These are phyloP conservation scores for Castanea crenata DNA, from an alignment of 306 rosid species.

Conservation along the genomic window DNA sequence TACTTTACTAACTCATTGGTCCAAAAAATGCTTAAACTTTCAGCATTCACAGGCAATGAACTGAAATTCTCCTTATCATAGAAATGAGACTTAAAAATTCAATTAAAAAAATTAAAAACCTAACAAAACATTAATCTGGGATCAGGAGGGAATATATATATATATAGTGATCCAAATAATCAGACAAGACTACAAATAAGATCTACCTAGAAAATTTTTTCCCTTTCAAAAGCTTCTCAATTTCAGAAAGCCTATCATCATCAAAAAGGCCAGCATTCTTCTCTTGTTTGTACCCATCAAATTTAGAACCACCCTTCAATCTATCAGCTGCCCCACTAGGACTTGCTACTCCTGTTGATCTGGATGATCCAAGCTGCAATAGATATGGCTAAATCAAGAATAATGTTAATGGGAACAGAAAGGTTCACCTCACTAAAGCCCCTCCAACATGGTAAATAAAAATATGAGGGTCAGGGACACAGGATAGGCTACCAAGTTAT, in stretches of 20 bases:
- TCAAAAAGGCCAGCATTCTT: conserved; percentile 4
- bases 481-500: not conserved
- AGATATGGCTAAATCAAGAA: conserved; percentile 10
- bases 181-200: not conserved
- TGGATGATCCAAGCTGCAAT: conserved; percentile 28
- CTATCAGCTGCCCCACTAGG: conserved; percentile 22
- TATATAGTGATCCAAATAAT: not conserved
- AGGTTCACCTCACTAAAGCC: not conserved
- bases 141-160: not conserved
- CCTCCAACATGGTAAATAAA: not conserved
- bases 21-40: not conserved
- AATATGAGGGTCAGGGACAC: not conserved
- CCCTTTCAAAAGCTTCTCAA: conserved; percentile 45
- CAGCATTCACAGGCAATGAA: not conserved
- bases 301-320: conserved; percentile 17
- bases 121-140: not conserved
- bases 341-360: conserved; percentile 27
- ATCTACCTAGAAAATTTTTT: conserved; percentile 48
- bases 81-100: not conserved
- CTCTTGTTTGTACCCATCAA: conserved; percentile 9
- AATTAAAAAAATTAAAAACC: not conserved
- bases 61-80: not conserved
- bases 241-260: conserved; percentile 28
- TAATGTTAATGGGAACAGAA: not conserved
- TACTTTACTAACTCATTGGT: not conserved